phyloP scores from a whole-genome alignment of 441 rosid genomes.

The Adansonia rubrostipa region DNA sequence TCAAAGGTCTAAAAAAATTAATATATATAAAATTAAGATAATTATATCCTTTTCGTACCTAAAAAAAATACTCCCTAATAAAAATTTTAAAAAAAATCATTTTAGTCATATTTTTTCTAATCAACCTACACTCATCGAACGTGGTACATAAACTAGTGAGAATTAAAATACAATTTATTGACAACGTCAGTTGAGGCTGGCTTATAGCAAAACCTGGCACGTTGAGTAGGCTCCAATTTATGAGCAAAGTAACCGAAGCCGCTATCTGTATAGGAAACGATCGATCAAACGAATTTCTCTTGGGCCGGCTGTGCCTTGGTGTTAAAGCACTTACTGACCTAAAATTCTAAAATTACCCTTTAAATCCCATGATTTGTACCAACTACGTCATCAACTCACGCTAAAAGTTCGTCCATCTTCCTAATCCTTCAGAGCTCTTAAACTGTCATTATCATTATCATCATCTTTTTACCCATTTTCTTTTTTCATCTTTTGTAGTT shows the following conservation, averaged over 20 bases:
- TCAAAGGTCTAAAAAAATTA: no score
- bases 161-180: not conserved
- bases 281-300: not conserved
- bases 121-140: no score
- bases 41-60: no score
- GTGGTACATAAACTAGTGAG: not conserved
- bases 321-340: not conserved
- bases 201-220: not conserved
- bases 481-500: not conserved
- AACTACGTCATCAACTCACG: not conserved
- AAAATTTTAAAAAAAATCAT: no score
- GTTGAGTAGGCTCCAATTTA: not conserved
- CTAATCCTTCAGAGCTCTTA: not conserved
- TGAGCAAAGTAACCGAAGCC: constrained; percentile 14
- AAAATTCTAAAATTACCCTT: constrained; percentile 19
- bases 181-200: not conserved
- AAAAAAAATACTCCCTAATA: no score
- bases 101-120: no score
- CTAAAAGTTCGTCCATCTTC: constrained; percentile 20
- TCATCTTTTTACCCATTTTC: not conserved
- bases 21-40: no score
- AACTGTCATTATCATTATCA: not conserved
- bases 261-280: not conserved
- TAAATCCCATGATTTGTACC: not conserved
- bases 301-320: not conserved